Evolutionary conservation across 2,329 filamentous ascomycete genomes (phyloP), one percentile per base, ranked within the genome.

Genomic region (Curvularia sp.): DNA sequence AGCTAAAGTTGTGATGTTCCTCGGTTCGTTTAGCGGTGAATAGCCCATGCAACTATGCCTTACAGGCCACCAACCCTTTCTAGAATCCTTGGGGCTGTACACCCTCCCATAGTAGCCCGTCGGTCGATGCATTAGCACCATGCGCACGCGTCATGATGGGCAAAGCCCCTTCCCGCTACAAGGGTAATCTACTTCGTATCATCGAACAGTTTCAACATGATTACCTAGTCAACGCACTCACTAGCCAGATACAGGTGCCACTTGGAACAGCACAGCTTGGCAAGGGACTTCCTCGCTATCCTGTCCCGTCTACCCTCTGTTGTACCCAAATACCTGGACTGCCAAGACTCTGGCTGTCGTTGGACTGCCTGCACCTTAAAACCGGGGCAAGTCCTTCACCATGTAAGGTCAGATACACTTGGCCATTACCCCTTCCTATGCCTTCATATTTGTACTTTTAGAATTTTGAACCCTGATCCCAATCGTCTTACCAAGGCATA

Each of bases 41-140:
- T 60, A 60, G 61, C 61, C 55, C 49, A 64, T 69, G 67, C 68
- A 72, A 69, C 69, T 68, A 65, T 72, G 70, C 63, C n/a, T 52
- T 51, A 53, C 63, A 65, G 56, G 61, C 63, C 30, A 42, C 51
- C 58, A 58, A 61, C 46, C 67, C 62, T 47, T 50, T 59, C 55
- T 50, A 50, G 60, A 56, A 60, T 53, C 46, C 53, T 50, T 33
- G 56, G 62, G 66, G 69, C 63, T 63, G 58, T 64, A 66, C 53
- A 56, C 54, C 5, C 35, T 6, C 35, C 55, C 30, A 49, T 53
- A 55, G 55, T 56, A 66, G 61, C 44, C 64, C 63, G 64, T 66
- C 62, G 58, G 48, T 61, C 48, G 53, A 55, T 55, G 52, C 53
- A 48, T 55, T 63, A 65, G 59, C 58, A 59, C 54, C 64, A 58